Percentiles rank a stretch among this genome's conserved stretches.
phyloP scores from a whole-genome alignment of 2,329 filamentous ascomycete species.

The Exophiala sp. region DNA sequence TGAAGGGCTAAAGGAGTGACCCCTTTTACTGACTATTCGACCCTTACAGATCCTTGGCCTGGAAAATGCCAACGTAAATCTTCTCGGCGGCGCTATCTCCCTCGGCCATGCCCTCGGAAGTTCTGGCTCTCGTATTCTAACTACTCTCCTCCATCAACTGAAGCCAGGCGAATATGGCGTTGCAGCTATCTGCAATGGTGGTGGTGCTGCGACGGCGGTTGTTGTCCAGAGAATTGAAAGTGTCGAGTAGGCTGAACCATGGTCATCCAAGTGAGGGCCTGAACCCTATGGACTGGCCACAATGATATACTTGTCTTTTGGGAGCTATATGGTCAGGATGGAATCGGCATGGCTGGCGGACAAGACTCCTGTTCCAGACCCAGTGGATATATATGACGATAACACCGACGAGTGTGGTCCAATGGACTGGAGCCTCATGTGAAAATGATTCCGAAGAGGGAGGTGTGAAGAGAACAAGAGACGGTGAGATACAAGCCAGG shows the following conservation, averaged over 20 bases:
- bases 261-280: no score
- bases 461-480: no score
- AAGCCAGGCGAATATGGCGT: constrained; percentile 90
- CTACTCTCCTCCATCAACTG: constrained; percentile 84
- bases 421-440: no score
- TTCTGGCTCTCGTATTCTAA: constrained; percentile 85
- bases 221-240: constrained; percentile 76
- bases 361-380: no score
- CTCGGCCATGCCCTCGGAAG: constrained; percentile 88
- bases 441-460: no score
- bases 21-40: constrained; percentile 12
- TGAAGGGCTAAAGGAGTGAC: not conserved
- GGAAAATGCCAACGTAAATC: constrained; percentile 73
- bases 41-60: constrained; percentile 65
- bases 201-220: constrained; percentile 83
- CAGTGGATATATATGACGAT: no score
- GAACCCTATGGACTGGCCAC: no score
- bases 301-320: no score
- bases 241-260: constrained; percentile 18
- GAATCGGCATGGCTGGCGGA: no score
- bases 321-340: no score
- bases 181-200: constrained; percentile 94
- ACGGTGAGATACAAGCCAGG: no score
- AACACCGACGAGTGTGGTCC: no score
- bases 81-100: constrained; percentile 83